Conservation (phyloP, 345 rosid genomes). For the Citrus medica region DNA sequence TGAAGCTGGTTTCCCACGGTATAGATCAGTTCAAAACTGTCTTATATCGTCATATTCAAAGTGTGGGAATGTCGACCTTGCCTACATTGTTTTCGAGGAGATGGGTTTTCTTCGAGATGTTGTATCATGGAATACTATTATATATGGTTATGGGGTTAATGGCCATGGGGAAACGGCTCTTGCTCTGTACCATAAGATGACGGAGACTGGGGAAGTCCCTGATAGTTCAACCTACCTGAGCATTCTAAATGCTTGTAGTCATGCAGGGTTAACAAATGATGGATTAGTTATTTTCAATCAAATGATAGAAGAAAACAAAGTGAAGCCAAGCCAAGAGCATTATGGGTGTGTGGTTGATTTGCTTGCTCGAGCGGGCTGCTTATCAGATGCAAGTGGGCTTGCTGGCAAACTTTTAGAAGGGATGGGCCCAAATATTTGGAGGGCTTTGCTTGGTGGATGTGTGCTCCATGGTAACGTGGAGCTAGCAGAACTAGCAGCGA, state of each 20-base stretch:
- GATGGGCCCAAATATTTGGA: conserved; percentile 34
- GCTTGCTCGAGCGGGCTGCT: conserved; percentile 38
- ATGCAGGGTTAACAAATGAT: conserved; percentile 32
- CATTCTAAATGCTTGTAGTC: conserved; percentile 44
- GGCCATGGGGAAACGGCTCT: conserved; percentile 37
- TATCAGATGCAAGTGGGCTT: conserved; percentile 32
- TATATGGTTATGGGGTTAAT: conserved; percentile 39
- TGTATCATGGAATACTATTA: conserved; percentile 48
- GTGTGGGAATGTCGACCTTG: conserved; percentile 34
- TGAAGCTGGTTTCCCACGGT: conserved; percentile 18
- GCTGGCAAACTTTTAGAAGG: conserved; percentile 13
- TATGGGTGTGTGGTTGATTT: conserved; percentile 37
- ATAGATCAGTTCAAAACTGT: conserved; percentile 35
- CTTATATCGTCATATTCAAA: conserved; percentile 49
- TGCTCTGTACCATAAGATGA: conserved; percentile 35
- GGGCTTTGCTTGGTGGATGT: conserved; percentile 39
- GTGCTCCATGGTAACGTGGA: conserved; percentile 33
- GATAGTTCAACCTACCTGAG: conserved; percentile 36
- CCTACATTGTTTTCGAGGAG: conserved; percentile 27
- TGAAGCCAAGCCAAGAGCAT: conserved; percentile 35
- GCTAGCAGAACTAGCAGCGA: conserved; percentile 38
- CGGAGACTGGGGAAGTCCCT: conserved; percentile 23
- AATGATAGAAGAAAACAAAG: conserved; percentile 29
- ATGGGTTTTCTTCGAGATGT: conserved; percentile 33
- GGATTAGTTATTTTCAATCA: conserved; percentile 39